Conservation (phyloP, 495 filamentous ascomycete genomes). For the Talaromyces ruber region DNA sequence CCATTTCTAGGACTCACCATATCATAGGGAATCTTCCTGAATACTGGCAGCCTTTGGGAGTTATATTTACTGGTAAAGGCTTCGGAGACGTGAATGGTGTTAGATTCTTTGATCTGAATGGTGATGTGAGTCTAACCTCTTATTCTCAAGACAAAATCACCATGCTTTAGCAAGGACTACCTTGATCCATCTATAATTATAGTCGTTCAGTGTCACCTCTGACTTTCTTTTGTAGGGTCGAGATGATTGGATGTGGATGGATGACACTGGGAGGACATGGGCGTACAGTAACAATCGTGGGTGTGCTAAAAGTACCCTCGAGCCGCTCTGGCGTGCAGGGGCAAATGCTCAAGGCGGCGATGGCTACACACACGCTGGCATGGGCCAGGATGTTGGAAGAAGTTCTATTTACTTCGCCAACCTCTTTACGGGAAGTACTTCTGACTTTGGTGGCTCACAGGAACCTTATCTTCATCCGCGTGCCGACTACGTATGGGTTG, state of each 20-base stretch:
- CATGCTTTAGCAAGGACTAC: no score
- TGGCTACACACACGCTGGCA: not conserved
- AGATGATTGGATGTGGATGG: slow-evolving; percentile 21
- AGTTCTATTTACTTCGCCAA: slow-evolving; percentile 8
- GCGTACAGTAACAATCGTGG: slow-evolving; percentile 18
- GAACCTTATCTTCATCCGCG: not conserved
- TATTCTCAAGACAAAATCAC: no score
- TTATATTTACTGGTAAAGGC: slow-evolving; percentile 12
- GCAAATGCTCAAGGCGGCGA: not conserved
- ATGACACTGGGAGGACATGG: slow-evolving; percentile 12
- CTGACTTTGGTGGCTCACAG: not conserved
- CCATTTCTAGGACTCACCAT: not conserved
- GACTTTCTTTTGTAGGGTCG: slow-evolving; percentile 7
- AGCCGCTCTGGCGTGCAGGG: not conserved
- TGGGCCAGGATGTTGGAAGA: not conserved
- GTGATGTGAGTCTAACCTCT: slow-evolving; percentile 14
- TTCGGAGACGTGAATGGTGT: slow-evolving; percentile 16
- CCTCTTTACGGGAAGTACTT: not conserved
- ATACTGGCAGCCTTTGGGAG: slow-evolving; percentile 18
- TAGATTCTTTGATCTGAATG: slow-evolving; percentile 22
- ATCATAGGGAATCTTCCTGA: not conserved
- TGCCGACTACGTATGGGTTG: slow-evolving; percentile 4
- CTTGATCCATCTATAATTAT: no score
- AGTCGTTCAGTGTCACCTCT: no score
- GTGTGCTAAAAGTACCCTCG: slow-evolving; percentile 6